Evolutionary conservation across 306 rosid species (phyloP).

Genomic region (Herpetospermum pedunculosum): DNA sequence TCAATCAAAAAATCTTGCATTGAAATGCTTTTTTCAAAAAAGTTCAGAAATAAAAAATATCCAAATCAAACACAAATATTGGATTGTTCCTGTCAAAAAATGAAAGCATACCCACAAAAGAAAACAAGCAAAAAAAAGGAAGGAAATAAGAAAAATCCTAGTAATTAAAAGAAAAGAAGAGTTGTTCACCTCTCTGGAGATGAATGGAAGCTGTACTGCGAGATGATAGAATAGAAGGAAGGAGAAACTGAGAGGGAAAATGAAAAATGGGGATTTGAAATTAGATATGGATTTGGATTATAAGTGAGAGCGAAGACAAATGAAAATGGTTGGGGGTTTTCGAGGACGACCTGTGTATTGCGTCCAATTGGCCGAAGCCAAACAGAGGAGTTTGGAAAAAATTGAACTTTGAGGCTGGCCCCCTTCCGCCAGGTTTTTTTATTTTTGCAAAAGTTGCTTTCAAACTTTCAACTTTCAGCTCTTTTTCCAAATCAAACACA

Average conservation of each 20-base stretch:
- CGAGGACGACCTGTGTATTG: neutral
- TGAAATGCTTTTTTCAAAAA: too few species aligned
- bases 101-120: neutral
- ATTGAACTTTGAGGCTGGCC: neutral
- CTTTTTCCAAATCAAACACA: too few species aligned
- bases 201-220: neutral
- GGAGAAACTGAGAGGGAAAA: constrained; percentile 38
- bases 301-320: too few species aligned
- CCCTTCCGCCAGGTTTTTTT: neutral
- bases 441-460: neutral
- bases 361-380: neutral
- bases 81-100: too few species aligned
- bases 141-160: neutral
- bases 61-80: too few species aligned
- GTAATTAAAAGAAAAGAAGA: neutral
- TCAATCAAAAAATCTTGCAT: too few species aligned
- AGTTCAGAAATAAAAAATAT: too few species aligned
- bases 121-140: neutral
- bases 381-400: neutral
- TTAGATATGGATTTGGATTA: too few species aligned
- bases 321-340: neutral
- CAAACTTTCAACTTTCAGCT: neutral
- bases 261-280: too few species aligned
- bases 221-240: neutral
- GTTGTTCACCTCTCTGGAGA: neutral